A percentile compares a stretch with the other conserved stretches of the same genome.
These are phyloP conservation scores for Eimeria necatrix DNA, from an alignment of 169 alveolate genomes.

Conservation along the genomic window DNA sequence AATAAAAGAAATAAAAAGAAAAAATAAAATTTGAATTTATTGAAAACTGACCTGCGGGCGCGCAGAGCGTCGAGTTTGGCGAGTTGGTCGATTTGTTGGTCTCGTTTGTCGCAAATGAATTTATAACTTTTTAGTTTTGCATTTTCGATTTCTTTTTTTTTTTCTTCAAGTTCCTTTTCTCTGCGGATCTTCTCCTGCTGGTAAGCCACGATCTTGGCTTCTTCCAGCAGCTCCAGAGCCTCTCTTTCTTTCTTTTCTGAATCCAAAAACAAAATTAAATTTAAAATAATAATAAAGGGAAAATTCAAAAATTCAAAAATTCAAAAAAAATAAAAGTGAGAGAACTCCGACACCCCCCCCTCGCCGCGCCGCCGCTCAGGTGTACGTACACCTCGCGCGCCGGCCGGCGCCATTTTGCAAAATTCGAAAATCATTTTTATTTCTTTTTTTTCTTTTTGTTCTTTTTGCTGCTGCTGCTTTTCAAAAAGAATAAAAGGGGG, in stretches of 20 bases:
- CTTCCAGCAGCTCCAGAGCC: conserved; percentile 86
- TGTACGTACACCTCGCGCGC: too few relatives aligned
- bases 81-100: conserved; percentile 87
- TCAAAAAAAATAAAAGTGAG: too few relatives aligned
- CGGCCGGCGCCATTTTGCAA: too few relatives aligned
- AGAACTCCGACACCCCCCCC: too few relatives aligned
- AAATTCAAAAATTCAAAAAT: too few relatives aligned
- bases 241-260: conserved; percentile 82
- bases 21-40: background rate
- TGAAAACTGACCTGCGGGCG: conserved; percentile 85
- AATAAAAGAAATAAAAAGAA: too few relatives aligned
- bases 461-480: too few relatives aligned
- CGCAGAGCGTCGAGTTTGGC: conserved; percentile 90
- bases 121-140: conserved; percentile 90
- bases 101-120: conserved; percentile 89
- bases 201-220: conserved; percentile 87
- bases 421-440: too few relatives aligned
- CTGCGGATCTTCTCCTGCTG: conserved; percentile 83
- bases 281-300: background rate
- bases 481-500: too few relatives aligned
- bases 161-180: conserved; percentile 81
- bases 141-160: conserved; percentile 83
- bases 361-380: too few relatives aligned
- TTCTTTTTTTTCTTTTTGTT: too few relatives aligned
- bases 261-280: background rate